A percentile compares a stretch with the other conserved stretches of the same genome.
Evolutionary conservation across 208 protist genomes (phyloP).

Genomic region (Leishmania arabica): DNA sequence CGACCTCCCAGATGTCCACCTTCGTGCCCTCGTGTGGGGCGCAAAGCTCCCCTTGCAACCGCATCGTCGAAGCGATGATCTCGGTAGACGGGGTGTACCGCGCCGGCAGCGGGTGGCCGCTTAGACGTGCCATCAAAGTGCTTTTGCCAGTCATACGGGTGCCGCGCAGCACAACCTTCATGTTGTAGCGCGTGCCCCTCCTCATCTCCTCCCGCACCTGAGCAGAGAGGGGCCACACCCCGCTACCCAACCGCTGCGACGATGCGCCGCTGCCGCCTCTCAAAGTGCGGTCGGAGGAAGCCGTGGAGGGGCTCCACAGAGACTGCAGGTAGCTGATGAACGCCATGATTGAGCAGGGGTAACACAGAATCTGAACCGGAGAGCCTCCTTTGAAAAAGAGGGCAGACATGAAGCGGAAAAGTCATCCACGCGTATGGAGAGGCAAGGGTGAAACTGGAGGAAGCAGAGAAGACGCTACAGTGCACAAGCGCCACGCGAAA

Average conservation of each 20-base stretch:
- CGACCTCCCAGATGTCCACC: conserved; percentile 83
- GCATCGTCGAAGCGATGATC: conserved; percentile 67
- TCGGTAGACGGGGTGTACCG: conserved; percentile 63
- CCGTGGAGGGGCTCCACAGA: conserved; percentile 5
- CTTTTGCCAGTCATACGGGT: conserved; percentile 71
- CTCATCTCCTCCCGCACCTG: conserved; percentile 64
- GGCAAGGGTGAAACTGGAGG: not conserved
- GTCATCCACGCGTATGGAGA: no score
- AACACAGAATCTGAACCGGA: not conserved
- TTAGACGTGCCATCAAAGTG: conserved; percentile 65
- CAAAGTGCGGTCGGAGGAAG: not conserved
- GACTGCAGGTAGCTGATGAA: conserved; percentile 29
- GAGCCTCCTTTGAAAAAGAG: not conserved
- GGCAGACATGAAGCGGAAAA: not conserved
- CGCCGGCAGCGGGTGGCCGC: conserved; percentile 36
- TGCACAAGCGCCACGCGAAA: not conserved
- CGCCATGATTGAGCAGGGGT: conserved; percentile 6
- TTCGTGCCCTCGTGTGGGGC: conserved; percentile 56
- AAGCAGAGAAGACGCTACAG: not conserved
- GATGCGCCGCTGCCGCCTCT: conserved; percentile 7
- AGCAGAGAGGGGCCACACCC: conserved; percentile 63
- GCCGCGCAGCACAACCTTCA: conserved; percentile 82
- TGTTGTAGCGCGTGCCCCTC: conserved; percentile 73
- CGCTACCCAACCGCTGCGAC: conserved; percentile 29
- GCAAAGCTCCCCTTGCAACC: conserved; percentile 38